Base-by-base conservation (phyloP, 768 basidiomycete genomes). In the Tephrocybe sp. region DNA sequence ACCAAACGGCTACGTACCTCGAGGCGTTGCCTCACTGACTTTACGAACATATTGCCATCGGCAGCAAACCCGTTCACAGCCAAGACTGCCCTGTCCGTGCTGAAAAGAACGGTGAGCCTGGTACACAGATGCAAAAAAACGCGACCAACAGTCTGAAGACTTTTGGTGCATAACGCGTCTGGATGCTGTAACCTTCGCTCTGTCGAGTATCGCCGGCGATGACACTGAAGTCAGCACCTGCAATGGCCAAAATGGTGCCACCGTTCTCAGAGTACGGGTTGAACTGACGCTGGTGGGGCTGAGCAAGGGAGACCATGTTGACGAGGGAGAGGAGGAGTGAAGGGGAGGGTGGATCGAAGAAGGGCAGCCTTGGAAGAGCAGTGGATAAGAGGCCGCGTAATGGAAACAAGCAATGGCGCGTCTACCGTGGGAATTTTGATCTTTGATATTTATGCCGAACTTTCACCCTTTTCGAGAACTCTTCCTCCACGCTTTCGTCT, bases 61-160 rank as follows among this genome's bases (percentile, higher is more conserved):
- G 95, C 97, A 37, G 93, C 90, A 67, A 98, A 98, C 8, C 97
- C 97, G 61, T 98, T 97, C 32, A 97, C 93, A 17, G 96, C 94
- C 18, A 99, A 76, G 4, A 94, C 92, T 26, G 91, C 91, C 62
- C 86, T 90, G 72, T 94, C 92, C 15, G 93, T 96, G 65, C 93
- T 96, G 68, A 51, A 53, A 48, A 38, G 49, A 51, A 45, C 24
- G 23, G 24, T 58, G 25, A 54, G 39, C 36, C 33, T 15, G 30
- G 15, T 15, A 23, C 21, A 8, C 34, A 20, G 45, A 45, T n/a
- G 45, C 45, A 43, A 45, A 24, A 15, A 18, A n/a, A 25, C 10
- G 26, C 20, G 26, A 65, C 92, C 72, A 62, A 97, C 92, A 99
- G 71, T 73, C 83, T 79, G 73, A 94, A 97, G 53, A 98, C 93